Percentiles rank a stretch among this genome's conserved stretches.
Conservation (phyloP, 1,284 basidiomycete species). For the Sporisorium sorghi region DNA sequence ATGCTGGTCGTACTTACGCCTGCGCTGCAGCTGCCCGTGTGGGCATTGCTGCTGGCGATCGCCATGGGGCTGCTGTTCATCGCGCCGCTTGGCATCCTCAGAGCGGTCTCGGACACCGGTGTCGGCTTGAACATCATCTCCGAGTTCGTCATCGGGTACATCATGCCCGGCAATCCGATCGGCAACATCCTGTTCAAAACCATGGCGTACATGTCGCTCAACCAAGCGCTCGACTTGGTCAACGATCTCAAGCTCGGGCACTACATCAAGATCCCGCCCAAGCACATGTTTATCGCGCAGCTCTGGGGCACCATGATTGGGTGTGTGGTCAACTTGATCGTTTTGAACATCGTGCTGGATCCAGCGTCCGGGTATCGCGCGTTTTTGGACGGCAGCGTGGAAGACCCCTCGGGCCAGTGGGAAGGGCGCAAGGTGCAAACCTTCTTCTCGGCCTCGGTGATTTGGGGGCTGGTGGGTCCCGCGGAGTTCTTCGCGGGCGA, state of each 20-base stretch:
- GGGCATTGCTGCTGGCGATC: constrained; percentile 72
- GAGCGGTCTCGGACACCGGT: constrained; percentile 72
- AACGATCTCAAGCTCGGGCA: constrained; percentile 72
- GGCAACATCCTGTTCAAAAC: constrained; percentile 70
- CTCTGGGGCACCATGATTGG: constrained; percentile 72
- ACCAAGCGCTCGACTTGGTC: constrained; percentile 70
- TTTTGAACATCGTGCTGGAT: constrained; percentile 70
- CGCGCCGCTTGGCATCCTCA: constrained; percentile 71
- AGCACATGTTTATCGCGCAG: constrained; percentile 72
- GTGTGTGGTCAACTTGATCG: constrained; percentile 70
- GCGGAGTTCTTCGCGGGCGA: constrained; percentile 71
- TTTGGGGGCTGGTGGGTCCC: constrained; percentile 72
- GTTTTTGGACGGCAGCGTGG: constrained; percentile 70
- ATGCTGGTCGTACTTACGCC: constrained; percentile 71
- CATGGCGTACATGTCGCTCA: constrained; percentile 71
- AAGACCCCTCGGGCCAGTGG: constrained; percentile 72
- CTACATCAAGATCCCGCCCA: constrained; percentile 69
- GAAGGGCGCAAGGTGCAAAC: constrained; percentile 68
- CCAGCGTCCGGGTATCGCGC: constrained; percentile 61
- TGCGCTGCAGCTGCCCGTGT: constrained; percentile 71
- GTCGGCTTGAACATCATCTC: constrained; percentile 71
- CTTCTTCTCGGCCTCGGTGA: constrained; percentile 71
- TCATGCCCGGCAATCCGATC: constrained; percentile 73
- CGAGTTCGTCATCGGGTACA: constrained; percentile 71
- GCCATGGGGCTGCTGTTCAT: constrained; percentile 71